Conservation (phyloP, 768 basidiomycete species). For the Mycena floridula region DNA sequence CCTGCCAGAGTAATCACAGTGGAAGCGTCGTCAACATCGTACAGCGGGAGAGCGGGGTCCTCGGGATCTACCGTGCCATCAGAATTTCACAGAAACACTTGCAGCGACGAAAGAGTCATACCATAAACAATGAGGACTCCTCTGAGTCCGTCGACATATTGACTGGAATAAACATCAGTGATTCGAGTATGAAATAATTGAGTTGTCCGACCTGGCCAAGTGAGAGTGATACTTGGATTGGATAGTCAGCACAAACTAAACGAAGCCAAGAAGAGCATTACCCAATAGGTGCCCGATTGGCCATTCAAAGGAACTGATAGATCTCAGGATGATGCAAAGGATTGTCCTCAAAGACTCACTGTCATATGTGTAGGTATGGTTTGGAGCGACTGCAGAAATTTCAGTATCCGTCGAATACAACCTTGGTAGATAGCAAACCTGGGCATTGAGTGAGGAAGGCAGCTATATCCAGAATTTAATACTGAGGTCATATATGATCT, state of each 20-base stretch:
- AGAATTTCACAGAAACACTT: no score
- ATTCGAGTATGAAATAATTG: no score
- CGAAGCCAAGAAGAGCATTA: no score
- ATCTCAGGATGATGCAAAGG: background rate
- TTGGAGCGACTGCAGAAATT: conserved; percentile 21
- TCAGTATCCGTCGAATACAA: no score
- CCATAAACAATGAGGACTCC: conserved; percentile 3
- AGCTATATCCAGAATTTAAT: conserved; percentile 4
- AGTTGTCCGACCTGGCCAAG: no score
- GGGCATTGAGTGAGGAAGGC: conserved; percentile 36
- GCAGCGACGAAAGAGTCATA: conserved; percentile 22
- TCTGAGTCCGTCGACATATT: conserved; percentile 34
- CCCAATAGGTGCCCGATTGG: conserved; percentile 34
- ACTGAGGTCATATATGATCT: no score
- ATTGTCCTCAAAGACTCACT: background rate
- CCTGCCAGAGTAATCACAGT: conserved; percentile 35
- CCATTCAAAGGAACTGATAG: conserved; percentile 9
- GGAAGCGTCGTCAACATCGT: conserved; percentile 16
- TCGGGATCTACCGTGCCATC: conserved; percentile 6
- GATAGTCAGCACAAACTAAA: no score
- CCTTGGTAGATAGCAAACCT: no score
- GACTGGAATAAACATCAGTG: no score
- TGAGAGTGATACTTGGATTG: no score
- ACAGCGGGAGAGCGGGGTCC: background rate
- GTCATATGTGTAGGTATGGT: conserved; percentile 26